A percentile compares a stretch with the other conserved stretches of the same genome.
phyloP scores from a whole-genome alignment of 176 grass and related monocot genomes.

The Musa troglodytarum region DNA sequence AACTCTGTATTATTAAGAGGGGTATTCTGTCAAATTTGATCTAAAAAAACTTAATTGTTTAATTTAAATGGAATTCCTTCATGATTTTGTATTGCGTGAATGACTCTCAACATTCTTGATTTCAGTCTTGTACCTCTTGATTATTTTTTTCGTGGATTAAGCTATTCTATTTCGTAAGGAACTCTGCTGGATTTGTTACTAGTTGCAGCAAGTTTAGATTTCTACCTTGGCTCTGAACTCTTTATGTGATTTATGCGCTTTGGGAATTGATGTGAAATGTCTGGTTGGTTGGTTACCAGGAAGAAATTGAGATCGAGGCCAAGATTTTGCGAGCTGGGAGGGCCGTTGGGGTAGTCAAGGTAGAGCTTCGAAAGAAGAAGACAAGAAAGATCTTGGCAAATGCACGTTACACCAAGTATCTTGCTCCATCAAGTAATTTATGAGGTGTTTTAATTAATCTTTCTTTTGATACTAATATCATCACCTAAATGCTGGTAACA shows the following conservation, averaged over 20 bases:
- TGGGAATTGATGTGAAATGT: background rate
- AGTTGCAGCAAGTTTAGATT: no score
- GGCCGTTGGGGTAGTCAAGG: slow-evolving; percentile 58
- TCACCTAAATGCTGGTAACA: no score
- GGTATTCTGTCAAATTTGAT: no score
- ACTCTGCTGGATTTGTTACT: background rate
- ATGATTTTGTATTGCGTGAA: no score
- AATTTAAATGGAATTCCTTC: no score
- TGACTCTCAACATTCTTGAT: no score
- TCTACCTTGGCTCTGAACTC: background rate
- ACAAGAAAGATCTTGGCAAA: slow-evolving; percentile 74
- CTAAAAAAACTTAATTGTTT: no score
- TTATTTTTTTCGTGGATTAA: no score
- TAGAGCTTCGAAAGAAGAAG: slow-evolving; percentile 72
- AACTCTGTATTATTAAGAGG: no score
- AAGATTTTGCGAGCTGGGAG: slow-evolving; percentile 78
- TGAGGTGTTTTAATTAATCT: background rate
- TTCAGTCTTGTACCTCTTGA: no score
- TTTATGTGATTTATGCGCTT: background rate
- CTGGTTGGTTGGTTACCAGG: slow-evolving; percentile 31
- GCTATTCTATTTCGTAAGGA: background rate
- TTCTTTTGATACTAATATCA: no score
- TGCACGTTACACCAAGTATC: slow-evolving; percentile 87
- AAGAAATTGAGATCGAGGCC: slow-evolving; percentile 89
- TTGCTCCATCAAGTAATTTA: slow-evolving; percentile 25